Conservation (phyloP, 2,329 filamentous ascomycete genomes). For the Aureobasidium subglaciale region DNA sequence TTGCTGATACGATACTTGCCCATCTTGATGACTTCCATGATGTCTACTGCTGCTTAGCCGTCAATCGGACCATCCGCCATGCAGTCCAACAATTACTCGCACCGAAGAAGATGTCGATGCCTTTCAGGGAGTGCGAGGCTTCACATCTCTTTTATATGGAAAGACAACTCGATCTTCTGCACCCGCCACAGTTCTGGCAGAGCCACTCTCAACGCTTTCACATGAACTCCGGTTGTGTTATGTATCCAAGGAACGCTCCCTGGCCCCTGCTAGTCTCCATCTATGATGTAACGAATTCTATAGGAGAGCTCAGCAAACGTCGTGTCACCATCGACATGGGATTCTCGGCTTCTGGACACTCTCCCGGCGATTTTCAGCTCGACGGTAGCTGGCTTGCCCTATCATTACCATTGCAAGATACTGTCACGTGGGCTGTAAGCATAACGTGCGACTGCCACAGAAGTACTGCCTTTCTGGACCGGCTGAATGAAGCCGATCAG, state of each 20-base stretch:
- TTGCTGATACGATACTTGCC: background rate
- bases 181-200: background rate
- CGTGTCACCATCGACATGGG: constrained; percentile 1
- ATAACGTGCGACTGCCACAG: constrained; percentile 6
- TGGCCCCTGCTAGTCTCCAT: background rate
- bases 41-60: background rate
- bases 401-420: background rate
- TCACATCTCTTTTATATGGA: background rate
- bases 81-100: background rate
- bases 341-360: background rate
- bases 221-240: background rate
- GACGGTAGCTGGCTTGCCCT: constrained; percentile 1
- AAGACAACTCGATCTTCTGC: background rate
- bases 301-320: background rate
- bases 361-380: background rate
- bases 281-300: background rate
- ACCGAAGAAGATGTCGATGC: background rate
- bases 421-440: background rate
- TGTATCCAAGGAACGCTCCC: background rate
- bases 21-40: background rate
- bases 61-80: background rate
- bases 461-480: background rate
- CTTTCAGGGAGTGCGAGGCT: background rate
- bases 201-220: background rate
- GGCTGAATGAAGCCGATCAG: background rate